These are phyloP conservation scores for Panicum miliaceum DNA, from an alignment of 176 grass and related monocot species.

Conservation along the genomic window DNA sequence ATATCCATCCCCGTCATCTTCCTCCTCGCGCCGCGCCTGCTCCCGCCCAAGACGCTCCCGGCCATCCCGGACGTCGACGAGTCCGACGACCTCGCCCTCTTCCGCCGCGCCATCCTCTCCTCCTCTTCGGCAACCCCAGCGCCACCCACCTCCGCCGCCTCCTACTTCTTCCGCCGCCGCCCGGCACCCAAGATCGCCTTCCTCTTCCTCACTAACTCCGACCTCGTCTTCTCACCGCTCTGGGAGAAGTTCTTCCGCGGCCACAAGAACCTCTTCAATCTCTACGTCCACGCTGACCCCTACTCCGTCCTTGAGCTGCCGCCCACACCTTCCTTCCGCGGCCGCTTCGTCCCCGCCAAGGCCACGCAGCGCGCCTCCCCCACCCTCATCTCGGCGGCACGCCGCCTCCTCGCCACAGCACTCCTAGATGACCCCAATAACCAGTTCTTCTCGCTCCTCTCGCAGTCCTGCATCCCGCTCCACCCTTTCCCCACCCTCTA, in stretches of 20 bases:
- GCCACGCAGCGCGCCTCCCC: constrained; percentile 86
- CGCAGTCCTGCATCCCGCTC: constrained; percentile 88
- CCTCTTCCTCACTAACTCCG: constrained; percentile 83
- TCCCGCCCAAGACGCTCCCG: constrained; percentile 82
- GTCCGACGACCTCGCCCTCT: constrained; percentile 88
- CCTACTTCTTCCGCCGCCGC: constrained; percentile 61
- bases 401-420: constrained; percentile 77
- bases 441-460: constrained; percentile 80
- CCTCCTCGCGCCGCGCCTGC: constrained; percentile 73
- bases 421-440: constrained; percentile 73
- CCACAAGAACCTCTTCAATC: constrained; percentile 65
- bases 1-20: constrained; percentile 74
- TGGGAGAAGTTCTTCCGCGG: constrained; percentile 88
- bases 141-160: constrained; percentile 32
- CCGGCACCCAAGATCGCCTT: constrained; percentile 76
- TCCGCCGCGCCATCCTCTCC: constrained; percentile 86
- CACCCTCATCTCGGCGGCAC: constrained; percentile 83
- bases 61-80: constrained; percentile 87
- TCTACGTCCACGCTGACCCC: constrained; percentile 92
- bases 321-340: constrained; percentile 61
- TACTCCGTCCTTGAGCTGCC: constrained; percentile 50
- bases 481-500: constrained; percentile 76
- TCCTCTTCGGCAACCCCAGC: constrained; percentile 58
- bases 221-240: constrained; percentile 83
- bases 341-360: constrained; percentile 86